A percentile compares a stretch with the other conserved stretches of the same genome.
phyloP scores from a whole-genome alignment of 2,329 filamentous ascomycete species.

The Laburnicola sp. region DNA sequence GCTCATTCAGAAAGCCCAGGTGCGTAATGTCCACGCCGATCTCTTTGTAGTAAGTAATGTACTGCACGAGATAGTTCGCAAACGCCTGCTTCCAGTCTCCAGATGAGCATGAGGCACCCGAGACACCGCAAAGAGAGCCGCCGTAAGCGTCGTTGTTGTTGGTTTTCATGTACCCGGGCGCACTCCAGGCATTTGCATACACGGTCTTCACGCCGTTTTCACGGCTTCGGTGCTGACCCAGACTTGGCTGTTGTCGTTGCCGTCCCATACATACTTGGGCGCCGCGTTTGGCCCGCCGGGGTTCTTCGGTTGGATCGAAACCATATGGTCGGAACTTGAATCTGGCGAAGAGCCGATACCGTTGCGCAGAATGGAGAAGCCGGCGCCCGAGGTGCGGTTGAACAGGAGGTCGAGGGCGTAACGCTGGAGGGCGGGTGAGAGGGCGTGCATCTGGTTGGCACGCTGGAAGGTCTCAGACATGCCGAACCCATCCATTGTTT shows the following conservation, averaged over 20 bases:
- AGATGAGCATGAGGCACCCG: slow-evolving; percentile 44
- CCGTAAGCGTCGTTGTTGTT: slow-evolving; percentile 52
- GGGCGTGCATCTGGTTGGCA: slow-evolving; percentile 50
- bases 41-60: slow-evolving; percentile 50
- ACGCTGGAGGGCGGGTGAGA: slow-evolving; percentile 44
- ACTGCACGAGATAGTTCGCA: slow-evolving; percentile 54
- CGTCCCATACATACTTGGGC: slow-evolving; percentile 36
- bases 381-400: slow-evolving; percentile 51
- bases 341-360: slow-evolving; percentile 53
- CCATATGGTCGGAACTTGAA: slow-evolving; percentile 45
- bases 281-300: slow-evolving; percentile 29
- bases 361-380: slow-evolving; percentile 51
- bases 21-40: slow-evolving; percentile 47
- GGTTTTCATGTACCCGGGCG: slow-evolving; percentile 58
- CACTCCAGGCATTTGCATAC: slow-evolving; percentile 56
- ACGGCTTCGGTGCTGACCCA: slow-evolving; percentile 57
- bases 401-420: slow-evolving; percentile 51
- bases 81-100: slow-evolving; percentile 56
- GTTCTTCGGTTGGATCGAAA: slow-evolving; percentile 31
- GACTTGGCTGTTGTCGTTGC: slow-evolving; percentile 51
- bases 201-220: slow-evolving; percentile 49
- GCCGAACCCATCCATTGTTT: slow-evolving; percentile 55
- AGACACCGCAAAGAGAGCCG: slow-evolving; percentile 53
- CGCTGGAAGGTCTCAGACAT: slow-evolving; percentile 53
- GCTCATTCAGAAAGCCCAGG: slow-evolving; percentile 53